Base-by-base conservation (phyloP, 2,329 filamentous ascomycete species). In the Cordyceps militaris region DNA sequence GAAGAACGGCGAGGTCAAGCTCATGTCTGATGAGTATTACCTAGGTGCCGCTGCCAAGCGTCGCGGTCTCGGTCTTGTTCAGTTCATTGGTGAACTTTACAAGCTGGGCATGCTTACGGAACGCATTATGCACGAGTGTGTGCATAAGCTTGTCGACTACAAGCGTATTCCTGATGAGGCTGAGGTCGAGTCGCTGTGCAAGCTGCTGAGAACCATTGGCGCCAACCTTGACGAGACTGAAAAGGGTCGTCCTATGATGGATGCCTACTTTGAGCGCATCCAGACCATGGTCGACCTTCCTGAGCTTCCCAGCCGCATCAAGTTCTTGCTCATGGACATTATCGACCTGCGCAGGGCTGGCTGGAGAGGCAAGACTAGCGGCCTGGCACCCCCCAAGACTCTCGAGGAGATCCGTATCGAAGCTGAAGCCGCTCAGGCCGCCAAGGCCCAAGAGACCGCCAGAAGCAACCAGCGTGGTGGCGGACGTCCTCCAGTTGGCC, bases 121-220 rank as follows among this genome's bases (percentile, higher is more conserved):
- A 73, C 89, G 93, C 72, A 99, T 99, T 76, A 99, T 99, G 94
- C 93, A 99, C 78, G 91, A 97, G 75, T 99, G 94, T 82, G 91
- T 99, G 28, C 87, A 91, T 77, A 96, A 96, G 75, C 83, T 99
- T 62, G 89, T 99, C 64, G 93, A 99, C 75, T 97, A 95, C 74
- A 88, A 93, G 69, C 91, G 90, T 61, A 78, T 91, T 61, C 94
- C 94, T 46, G 94, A 99, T 66, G 94, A 99, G 76, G 89, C 93
- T 56, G 92, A 97, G 72, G 88, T 99, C 60, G 94, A 99, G 80
- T 96, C 91, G 65, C 85, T 99, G 73, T 91, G 87, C 67, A 97
- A 95, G 76, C 81, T 99, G 62, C 83, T 99, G 61, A 86, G 88
- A 64, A 96, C 94, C 40, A 95, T 99, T 62, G 94, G 94, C 78